phyloP scores from a whole-genome alignment of 192 early-diverging fungal genomes.

The Umbelopsis sp. region DNA sequence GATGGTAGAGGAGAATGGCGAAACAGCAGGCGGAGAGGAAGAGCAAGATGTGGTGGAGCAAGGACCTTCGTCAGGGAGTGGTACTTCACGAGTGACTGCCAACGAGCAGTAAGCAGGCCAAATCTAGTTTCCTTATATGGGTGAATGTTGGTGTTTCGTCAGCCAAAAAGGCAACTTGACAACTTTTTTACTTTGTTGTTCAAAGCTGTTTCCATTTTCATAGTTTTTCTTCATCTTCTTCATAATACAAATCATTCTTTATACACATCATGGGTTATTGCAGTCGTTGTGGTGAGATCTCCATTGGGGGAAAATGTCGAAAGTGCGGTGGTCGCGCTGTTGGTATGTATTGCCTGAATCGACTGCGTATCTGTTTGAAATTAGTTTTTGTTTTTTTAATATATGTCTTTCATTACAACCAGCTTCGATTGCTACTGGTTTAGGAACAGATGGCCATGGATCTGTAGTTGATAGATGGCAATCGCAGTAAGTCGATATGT shows the following conservation, averaged over 20 bases:
- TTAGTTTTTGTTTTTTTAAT: neutral
- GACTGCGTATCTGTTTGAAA: neutral
- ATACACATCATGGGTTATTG: conserved; percentile 50
- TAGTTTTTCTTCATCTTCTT: conserved; percentile 27
- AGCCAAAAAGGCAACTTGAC: conserved; percentile 22
- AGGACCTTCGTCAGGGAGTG: conserved; percentile 23
- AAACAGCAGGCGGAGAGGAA: conserved; percentile 40
- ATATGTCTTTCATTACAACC: neutral
- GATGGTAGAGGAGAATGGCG: conserved; percentile 50
- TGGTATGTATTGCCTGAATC: conserved; percentile 33
- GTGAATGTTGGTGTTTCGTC: conserved; percentile 3
- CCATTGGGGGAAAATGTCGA: conserved; percentile 45
- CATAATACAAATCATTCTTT: conserved; percentile 12
- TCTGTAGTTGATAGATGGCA: conserved; percentile 25
- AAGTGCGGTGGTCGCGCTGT: conserved; percentile 54
- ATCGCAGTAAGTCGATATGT: conserved; percentile 28
- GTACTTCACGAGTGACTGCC: conserved; percentile 9
- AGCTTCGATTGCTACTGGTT: conserved; percentile 24
- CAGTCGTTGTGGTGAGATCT: conserved; percentile 55
- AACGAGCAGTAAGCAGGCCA: neutral
- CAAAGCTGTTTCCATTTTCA: conserved; percentile 16
- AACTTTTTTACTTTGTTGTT: conserved; percentile 18
- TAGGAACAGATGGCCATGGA: conserved; percentile 7
- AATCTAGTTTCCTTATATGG: conserved; percentile 10
- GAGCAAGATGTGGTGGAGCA: conserved; percentile 41